Conservation (phyloP, 768 basidiomycete species). For the Kwoniella sp. region DNA sequence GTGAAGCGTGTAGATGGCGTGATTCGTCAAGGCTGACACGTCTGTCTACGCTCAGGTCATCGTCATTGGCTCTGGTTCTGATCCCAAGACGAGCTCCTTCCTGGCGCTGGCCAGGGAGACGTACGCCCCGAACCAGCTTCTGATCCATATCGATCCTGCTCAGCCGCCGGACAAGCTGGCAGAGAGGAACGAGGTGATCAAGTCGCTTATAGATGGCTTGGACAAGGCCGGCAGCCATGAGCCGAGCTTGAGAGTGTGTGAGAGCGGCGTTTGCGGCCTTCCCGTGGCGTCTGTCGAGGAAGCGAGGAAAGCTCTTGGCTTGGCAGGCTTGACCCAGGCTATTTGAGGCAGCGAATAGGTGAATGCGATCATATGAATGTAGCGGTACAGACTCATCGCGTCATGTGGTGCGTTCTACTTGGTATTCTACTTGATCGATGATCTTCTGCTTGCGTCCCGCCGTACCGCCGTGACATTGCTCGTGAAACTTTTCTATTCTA, state of each 20-base stretch:
- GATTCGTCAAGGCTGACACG: not conserved
- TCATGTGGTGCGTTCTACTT: too few relatives aligned
- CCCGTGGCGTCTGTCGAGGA: constrained; percentile 29
- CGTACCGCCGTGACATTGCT: too few relatives aligned
- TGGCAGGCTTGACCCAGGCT: too few relatives aligned
- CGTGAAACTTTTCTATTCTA: too few relatives aligned
- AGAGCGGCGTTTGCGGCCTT: constrained; percentile 32
- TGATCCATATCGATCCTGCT: constrained; percentile 56
- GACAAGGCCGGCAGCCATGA: not conserved
- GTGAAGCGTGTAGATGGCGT: not conserved
- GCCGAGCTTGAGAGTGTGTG: constrained; percentile 36
- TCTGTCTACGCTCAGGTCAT: constrained; percentile 22
- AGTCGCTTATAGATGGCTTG: constrained; percentile 23
- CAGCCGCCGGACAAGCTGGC: constrained; percentile 20
- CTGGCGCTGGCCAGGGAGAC: constrained; percentile 61
- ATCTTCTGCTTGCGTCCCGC: too few relatives aligned
- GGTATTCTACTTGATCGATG: too few relatives aligned
- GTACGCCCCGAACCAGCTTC: constrained; percentile 65
- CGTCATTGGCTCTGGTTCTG: constrained; percentile 20
- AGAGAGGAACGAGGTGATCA: constrained; percentile 27
- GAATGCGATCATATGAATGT: too few relatives aligned
- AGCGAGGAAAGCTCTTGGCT: constrained; percentile 10
- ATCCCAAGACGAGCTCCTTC: constrained; percentile 58
- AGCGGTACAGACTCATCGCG: too few relatives aligned
- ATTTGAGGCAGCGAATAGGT: too few relatives aligned